Base-by-base conservation (phyloP, 2,329 filamentous ascomycete genomes). In the Parafenestella ontariensis region DNA sequence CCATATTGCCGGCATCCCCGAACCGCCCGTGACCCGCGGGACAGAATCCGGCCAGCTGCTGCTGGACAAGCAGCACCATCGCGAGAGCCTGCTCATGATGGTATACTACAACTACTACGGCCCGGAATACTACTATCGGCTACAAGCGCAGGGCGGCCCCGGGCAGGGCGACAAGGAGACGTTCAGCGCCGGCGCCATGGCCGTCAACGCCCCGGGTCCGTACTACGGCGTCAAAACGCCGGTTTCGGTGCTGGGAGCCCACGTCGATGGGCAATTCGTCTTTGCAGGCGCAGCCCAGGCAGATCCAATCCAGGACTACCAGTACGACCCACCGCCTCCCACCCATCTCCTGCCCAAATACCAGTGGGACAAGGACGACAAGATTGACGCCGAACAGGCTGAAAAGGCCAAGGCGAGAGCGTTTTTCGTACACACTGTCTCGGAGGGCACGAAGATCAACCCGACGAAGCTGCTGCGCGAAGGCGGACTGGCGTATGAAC, bases 31-130 rank as follows among this genome's bases (percentile, higher is more conserved):
- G 53, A 50, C 2, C 58, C 68, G 24, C 68, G 71, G 18, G 26
- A 79, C 78, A 13, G 81, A 84, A 65, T 78, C 79, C 1, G 80
- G 82, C 26, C 75, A 83, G 46, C 53, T 84, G 2, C 61, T 82
- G 5, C 72, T 80, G 50, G 78, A 80, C 50, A 84, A 84, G 59
- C 71, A 66, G 4, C 75, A 72, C 1, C 82, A 84, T 50, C 66
- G 69, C n/a, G 70, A 75, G 24, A 78, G 77, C 34, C 70, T 84
- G 0, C 63, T 84, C 6, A 77, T 85, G 11, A 76, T 78, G 13
- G 72, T 78, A 0, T 85, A 84, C 66, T 85, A 84, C 74, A 84
- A 84, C 71, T 79, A 79, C 65, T 80, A 81, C 66, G 83, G 83
- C 0, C 81, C 82, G 0, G 65, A 71, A 5, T 76, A 78, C 62